Percentiles rank a stretch among this genome's conserved stretches.
These are phyloP conservation scores for Carnegiea gigantea DNA, from an alignment of 179 eudicot genomes.

Conservation along the genomic window DNA sequence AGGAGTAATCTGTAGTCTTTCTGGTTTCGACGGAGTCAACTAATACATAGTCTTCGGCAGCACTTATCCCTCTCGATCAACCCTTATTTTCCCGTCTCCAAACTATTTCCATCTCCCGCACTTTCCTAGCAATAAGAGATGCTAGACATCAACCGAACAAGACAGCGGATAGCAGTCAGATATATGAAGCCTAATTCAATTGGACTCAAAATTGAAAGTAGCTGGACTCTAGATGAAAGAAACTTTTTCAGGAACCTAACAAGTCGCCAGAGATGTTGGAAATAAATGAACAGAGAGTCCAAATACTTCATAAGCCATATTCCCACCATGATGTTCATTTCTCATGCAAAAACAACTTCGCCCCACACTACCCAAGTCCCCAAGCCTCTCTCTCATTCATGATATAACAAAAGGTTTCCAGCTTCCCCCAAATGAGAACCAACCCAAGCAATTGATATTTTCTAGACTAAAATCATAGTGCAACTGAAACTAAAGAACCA, in stretches of 20 bases:
- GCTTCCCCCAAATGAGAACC: neutral
- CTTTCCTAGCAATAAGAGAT: neutral
- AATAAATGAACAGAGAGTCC: neutral
- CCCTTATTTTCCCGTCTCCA: neutral
- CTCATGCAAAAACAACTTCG: neutral
- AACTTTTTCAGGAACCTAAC: neutral
- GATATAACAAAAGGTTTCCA: neutral
- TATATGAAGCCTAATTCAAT: neutral
- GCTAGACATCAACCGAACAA: neutral
- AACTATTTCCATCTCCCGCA: neutral
- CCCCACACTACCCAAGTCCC: neutral
- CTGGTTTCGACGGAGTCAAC: neutral
- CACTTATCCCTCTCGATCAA: too few species aligned
- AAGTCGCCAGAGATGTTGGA: neutral
- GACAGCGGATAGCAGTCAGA: neutral
- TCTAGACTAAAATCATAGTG: neutral
- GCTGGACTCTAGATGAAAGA: neutral
- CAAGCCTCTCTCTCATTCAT: neutral
- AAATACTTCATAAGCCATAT: neutral
- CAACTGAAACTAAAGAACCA: neutral
- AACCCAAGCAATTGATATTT: neutral
- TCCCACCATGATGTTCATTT: neutral
- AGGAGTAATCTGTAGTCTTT: too few species aligned
- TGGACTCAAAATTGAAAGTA: neutral
- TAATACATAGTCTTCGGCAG: neutral